These are phyloP conservation scores for Candida rishiriensis DNA, from an alignment of 805 yeast species.

Conservation along the genomic window DNA sequence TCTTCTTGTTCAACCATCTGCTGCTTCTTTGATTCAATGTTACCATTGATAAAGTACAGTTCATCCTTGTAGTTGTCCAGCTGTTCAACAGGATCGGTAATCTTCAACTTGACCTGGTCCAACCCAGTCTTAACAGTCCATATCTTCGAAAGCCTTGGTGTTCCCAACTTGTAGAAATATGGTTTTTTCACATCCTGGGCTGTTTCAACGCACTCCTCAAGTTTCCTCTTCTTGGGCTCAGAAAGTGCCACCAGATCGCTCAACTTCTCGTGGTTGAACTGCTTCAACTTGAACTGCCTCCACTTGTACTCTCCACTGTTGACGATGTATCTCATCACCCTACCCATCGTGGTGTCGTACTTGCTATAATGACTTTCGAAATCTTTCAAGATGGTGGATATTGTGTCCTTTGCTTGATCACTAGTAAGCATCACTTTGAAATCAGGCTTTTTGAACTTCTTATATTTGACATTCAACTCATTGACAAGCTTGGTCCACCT, in stretches of 20 bases:
- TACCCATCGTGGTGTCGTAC: constrained; percentile 10
- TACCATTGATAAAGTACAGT: constrained; percentile 24
- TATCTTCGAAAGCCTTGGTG: constrained; percentile 23
- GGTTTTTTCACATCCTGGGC: constrained; percentile 12
- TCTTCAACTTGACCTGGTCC: constrained; percentile 9
- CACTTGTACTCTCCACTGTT: constrained; percentile 21
- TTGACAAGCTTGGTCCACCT: constrained; percentile 18
- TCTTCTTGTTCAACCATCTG: neutral
- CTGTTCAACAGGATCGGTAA: constrained; percentile 9
- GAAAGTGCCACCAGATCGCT: constrained; percentile 9
- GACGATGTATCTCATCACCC: constrained; percentile 12
- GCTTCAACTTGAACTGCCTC: constrained; percentile 26
- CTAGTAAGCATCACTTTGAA: constrained; percentile 12
- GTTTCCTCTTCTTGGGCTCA: constrained; percentile 19
- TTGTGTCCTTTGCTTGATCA: constrained; percentile 8
- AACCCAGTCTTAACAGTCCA: constrained; percentile 27
- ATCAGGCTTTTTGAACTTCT: constrained; percentile 23
- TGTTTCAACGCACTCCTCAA: constrained; percentile 16
- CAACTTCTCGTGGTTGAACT: constrained; percentile 24
- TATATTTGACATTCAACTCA: constrained; percentile 14
- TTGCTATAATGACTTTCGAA: constrained; percentile 20
- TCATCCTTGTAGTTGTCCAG: constrained; percentile 27
- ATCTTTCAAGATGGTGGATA: constrained; percentile 15
- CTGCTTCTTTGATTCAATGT: constrained; percentile 8
- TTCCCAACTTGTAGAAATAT: constrained; percentile 25